Percentiles rank a stretch among this genome's conserved stretches.
phyloP scores from a whole-genome alignment of 2,329 filamentous ascomycete species.

The Plenodomus lindquistii region DNA sequence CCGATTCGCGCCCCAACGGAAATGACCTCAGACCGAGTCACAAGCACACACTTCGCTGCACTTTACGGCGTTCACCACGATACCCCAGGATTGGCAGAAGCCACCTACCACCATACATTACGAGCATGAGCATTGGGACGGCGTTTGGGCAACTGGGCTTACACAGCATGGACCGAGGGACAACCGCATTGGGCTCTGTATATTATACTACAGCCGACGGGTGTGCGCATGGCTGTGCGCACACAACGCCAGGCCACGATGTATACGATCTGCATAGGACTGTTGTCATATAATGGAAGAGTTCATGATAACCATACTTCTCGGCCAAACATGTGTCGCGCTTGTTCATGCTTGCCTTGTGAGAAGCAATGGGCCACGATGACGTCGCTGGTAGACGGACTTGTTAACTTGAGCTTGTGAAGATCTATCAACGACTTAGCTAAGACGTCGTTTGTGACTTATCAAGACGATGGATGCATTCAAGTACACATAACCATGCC shows the following conservation, averaged over 20 bases:
- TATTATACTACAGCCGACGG: background rate
- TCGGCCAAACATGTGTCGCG: background rate
- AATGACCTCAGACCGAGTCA: conserved; percentile 22
- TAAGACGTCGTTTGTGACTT: too few species aligned
- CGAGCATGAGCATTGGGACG: conserved; percentile 39
- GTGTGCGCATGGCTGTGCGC: background rate
- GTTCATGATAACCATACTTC: background rate
- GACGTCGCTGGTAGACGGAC: too few species aligned
- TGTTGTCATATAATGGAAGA: background rate
- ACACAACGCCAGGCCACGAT: background rate
- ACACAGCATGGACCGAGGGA: background rate
- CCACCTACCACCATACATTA: conserved; percentile 24
- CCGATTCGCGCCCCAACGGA: conserved; percentile 47
- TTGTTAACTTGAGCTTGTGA: background rate
- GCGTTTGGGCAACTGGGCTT: conserved; percentile 27
- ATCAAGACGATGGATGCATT: background rate
- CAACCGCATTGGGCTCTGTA: background rate
- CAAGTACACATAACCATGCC: background rate
- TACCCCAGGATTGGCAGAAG: conserved; percentile 34
- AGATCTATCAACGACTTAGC: background rate
- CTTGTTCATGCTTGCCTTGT: background rate
- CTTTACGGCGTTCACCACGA: conserved; percentile 38
- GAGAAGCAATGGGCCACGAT: background rate
- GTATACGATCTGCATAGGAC: background rate
- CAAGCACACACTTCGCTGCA: conserved; percentile 23